These are phyloP conservation scores for Hevea brasiliensis DNA, from an alignment of 345 rosid genomes.

Conservation along the genomic window DNA sequence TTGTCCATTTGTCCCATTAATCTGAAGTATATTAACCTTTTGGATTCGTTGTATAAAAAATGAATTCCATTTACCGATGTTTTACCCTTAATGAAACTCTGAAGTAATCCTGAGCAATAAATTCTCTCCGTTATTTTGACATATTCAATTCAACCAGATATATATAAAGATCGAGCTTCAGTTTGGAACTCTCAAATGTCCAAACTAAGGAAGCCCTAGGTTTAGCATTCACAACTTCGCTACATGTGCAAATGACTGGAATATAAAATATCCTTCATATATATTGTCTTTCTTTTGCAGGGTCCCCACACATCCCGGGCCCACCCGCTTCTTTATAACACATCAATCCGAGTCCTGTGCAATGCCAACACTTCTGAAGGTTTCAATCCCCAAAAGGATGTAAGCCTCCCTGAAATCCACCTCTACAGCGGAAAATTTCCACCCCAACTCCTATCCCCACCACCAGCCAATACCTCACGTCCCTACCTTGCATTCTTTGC, in stretches of 20 bases:
- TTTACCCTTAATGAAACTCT: not conserved
- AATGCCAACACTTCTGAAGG: slow-evolving; percentile 96
- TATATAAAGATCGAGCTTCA: not conserved
- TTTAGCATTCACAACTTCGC: not conserved
- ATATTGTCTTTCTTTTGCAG: slow-evolving; percentile 32
- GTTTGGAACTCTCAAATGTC: not conserved
- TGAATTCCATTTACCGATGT: not conserved
- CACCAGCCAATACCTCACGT: slow-evolving; percentile 37
- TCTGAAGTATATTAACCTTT: not conserved
- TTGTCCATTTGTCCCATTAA: too few relatives aligned
- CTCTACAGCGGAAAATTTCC: slow-evolving; percentile 52
- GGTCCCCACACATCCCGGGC: slow-evolving; percentile 72
- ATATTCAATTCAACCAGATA: not conserved
- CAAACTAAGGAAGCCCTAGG: not conserved
- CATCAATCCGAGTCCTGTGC: slow-evolving; percentile 79
- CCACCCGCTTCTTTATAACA: slow-evolving; percentile 45
- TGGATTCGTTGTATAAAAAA: not conserved
- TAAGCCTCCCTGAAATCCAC: slow-evolving; percentile 69
- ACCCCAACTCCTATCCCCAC: slow-evolving; percentile 47
- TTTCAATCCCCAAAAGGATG: slow-evolving; percentile 74
- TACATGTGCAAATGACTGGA: not conserved
- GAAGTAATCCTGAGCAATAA: not conserved
- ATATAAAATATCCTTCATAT: too few relatives aligned
- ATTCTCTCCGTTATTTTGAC: not conserved
- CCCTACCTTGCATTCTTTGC: slow-evolving; percentile 77